A percentile compares a stretch with the other conserved stretches of the same genome.
Evolutionary conservation across 148 eudicot species (phyloP).

Genomic region (Mesembryanthemum crystallinum): DNA sequence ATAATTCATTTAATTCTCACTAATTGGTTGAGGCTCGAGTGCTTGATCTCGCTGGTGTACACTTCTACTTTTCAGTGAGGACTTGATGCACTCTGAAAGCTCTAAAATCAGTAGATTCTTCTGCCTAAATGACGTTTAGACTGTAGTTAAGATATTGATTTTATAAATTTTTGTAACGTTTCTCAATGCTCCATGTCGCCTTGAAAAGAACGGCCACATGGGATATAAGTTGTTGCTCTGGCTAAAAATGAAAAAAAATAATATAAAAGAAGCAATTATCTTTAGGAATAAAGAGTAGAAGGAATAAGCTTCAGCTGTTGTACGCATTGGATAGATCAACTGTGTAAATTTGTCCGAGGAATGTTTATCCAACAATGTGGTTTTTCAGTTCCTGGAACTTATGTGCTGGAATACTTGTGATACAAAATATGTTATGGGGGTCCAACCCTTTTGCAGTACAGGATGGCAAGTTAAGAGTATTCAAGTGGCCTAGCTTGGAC

Average conservation of each 20-base stretch:
- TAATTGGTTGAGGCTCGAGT: neutral
- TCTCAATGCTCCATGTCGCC: neutral
- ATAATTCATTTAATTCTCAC: neutral
- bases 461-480: slow-evolving; percentile 93
- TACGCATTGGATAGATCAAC: neutral
- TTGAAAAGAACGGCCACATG: neutral
- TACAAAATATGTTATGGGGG: slow-evolving; percentile 29
- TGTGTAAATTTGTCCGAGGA: neutral
- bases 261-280: neutral
- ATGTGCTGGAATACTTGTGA: slow-evolving; percentile 10
- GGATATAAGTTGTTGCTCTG: neutral
- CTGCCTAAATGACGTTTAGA: neutral
- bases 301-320: neutral
- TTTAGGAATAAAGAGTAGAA: neutral
- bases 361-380: neutral
- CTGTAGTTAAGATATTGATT: too few relatives aligned
- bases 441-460: slow-evolving; percentile 62
- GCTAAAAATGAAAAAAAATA: neutral
- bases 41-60: neutral
- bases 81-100: neutral
- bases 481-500: slow-evolving; percentile 96
- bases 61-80: neutral
- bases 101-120: neutral
- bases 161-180: neutral
- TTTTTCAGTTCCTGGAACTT: neutral